Evolutionary conservation across 805 yeast genomes (phyloP).

Genomic region (Cyberlindnera samutprakarnensis): DNA sequence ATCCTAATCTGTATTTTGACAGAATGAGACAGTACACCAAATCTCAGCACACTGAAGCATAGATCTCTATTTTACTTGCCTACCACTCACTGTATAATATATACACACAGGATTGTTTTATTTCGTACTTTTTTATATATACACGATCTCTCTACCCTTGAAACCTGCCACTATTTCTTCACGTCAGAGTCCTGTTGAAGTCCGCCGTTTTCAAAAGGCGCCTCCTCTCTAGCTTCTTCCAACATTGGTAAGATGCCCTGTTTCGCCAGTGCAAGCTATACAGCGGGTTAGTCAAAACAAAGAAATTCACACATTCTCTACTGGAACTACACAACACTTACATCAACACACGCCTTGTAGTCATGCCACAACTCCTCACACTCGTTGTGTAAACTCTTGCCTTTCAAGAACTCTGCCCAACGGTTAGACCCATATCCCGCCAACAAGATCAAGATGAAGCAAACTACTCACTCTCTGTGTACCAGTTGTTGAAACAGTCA

Average conservation of each 20-base stretch:
- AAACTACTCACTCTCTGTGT: constrained; percentile 58
- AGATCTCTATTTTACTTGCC: too few species aligned
- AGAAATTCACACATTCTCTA: too few species aligned
- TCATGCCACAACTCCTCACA: constrained; percentile 86
- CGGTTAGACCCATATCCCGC: too few species aligned
- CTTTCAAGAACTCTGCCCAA: constrained; percentile 45
- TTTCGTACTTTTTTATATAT: not conserved
- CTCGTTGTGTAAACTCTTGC: constrained; percentile 60
- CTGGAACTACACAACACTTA: constrained; percentile 14
- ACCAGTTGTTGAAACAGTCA: constrained; percentile 92
- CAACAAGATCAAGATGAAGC: too few species aligned
- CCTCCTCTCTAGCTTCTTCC: constrained; percentile 84
- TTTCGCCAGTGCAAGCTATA: constrained; percentile 45
- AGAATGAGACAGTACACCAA: constrained; percentile 44
- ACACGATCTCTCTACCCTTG: too few species aligned
- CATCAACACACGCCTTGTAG: constrained; percentile 83
- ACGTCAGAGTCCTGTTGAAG: constrained; percentile 9
- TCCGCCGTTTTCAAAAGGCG: constrained; percentile 77
- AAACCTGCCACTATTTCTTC: too few species aligned
- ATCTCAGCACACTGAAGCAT: constrained; percentile 8
- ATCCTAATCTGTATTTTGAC: constrained; percentile 86
- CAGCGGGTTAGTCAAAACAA: too few species aligned
- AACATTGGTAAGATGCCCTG: constrained; percentile 77
- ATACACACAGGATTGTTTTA: not conserved
- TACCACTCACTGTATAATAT: not conserved